Percentiles rank a stretch among this genome's conserved stretches.
These are phyloP conservation scores for Zygoascus flipseniorum DNA, from an alignment of 805 yeast species.

Conservation along the genomic window DNA sequence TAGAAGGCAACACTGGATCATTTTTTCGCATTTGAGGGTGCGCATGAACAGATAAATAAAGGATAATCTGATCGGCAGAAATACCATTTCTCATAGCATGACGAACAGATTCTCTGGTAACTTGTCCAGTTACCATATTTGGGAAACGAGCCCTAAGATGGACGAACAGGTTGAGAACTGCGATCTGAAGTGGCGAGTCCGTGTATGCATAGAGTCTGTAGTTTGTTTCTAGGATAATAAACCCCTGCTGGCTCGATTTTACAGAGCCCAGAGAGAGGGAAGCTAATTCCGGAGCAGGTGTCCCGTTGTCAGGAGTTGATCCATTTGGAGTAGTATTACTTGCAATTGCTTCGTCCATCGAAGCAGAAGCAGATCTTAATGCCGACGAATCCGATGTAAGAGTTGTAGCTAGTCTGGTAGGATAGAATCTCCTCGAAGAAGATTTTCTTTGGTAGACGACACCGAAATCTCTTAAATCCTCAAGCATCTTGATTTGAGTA, in stretches of 20 bases:
- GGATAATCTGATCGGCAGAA: constrained; percentile 88
- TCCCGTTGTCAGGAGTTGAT: background rate
- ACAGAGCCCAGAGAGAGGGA: background rate
- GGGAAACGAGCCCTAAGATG: constrained; percentile 77
- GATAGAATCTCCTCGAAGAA: constrained; percentile 62
- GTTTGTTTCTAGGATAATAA: constrained; percentile 86
- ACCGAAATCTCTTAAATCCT: constrained; percentile 87
- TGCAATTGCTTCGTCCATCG: constrained; percentile 56
- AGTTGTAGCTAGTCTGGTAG: constrained; percentile 84
- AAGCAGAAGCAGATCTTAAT: constrained; percentile 63
- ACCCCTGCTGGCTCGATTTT: constrained; percentile 37
- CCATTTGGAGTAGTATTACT: constrained; percentile 1
- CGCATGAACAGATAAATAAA: constrained; percentile 84
- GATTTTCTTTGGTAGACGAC: constrained; percentile 63
- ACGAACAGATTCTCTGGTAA: constrained; percentile 87
- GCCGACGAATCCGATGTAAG: constrained; percentile 76
- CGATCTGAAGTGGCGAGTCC: constrained; percentile 89
- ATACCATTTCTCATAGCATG: constrained; percentile 80
- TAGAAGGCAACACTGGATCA: constrained; percentile 75
- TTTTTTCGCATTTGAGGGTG: constrained; percentile 77
- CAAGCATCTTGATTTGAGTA: constrained; percentile 79
- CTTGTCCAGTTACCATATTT: constrained; percentile 87
- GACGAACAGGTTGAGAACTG: constrained; percentile 81
- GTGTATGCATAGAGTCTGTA: constrained; percentile 90
- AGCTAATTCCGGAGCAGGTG: background rate